phyloP scores from a whole-genome alignment of 2,329 filamentous ascomycete genomes.

The Blastomyces parvus region DNA sequence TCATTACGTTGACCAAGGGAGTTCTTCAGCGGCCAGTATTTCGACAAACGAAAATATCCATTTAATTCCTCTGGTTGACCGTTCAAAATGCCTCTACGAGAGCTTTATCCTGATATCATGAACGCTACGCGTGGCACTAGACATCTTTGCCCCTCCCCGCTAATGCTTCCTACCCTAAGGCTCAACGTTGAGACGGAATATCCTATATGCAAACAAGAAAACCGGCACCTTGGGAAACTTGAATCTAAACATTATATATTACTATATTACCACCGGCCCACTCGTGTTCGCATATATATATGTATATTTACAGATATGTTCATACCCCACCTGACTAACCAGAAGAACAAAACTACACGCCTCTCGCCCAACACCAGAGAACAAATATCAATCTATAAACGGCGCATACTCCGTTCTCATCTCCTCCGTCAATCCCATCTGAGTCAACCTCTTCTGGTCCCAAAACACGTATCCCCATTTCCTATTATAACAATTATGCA shows the following conservation, averaged over 20 bases:
- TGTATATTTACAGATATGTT: neutral
- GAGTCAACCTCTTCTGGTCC: conserved; percentile 2
- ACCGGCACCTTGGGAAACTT: neutral
- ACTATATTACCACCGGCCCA: neutral
- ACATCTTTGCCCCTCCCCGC: neutral
- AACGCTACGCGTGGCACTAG: neutral
- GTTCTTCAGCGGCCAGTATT: neutral
- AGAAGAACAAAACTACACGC: neutral
- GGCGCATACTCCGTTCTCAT: neutral
- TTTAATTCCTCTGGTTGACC: neutral
- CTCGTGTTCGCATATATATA: no score
- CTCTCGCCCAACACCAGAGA: neutral
- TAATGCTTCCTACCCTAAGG: neutral
- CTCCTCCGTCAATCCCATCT: conserved; percentile 1
- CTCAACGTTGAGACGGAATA: neutral
- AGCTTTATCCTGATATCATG: neutral
- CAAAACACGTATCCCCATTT: conserved; percentile 4
- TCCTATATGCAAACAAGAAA: neutral
- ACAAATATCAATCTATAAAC: neutral
- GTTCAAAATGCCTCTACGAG: neutral
- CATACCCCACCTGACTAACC: neutral
- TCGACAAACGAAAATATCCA: neutral
- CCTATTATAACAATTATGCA: conserved; percentile 1
- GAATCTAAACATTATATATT: neutral
- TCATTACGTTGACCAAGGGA: neutral